Evolutionary conservation across 1,139 yeast species (phyloP).

Genomic region (Taphrina wiesneri): DNA sequence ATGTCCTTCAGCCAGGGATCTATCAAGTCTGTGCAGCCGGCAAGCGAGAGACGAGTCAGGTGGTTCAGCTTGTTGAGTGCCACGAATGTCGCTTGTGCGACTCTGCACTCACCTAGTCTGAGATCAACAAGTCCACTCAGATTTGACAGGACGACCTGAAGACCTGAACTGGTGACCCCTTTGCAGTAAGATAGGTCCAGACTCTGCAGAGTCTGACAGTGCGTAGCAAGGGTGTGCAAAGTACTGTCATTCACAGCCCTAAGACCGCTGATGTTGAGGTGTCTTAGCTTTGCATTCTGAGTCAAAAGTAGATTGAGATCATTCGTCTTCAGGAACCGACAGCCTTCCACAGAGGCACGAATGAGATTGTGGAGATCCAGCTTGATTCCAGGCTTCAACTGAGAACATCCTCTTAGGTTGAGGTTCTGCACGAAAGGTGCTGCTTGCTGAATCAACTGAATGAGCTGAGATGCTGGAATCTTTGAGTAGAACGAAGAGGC

Average conservation of each 20-base stretch:
- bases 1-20: constrained; percentile 35
- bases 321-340: constrained; percentile 34
- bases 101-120: constrained; percentile 25
- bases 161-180: constrained; percentile 27
- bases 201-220: constrained; percentile 34
- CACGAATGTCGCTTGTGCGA: background rate
- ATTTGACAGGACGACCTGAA: constrained; percentile 25
- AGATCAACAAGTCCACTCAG: constrained; percentile 33
- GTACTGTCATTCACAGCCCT: constrained; percentile 34
- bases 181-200: constrained; percentile 38
- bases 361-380: constrained; percentile 34
- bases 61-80: constrained; percentile 30
- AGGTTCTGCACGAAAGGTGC: constrained; percentile 37
- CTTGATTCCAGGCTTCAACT: constrained; percentile 24
- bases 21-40: constrained; percentile 33
- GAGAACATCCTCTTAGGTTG: constrained; percentile 38
- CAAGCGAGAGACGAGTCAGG: constrained; percentile 35
- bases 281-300: constrained; percentile 28
- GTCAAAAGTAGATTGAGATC: constrained; percentile 35
- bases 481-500: constrained; percentile 25
- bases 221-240: constrained; percentile 24
- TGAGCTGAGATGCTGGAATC: constrained; percentile 36
- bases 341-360: constrained; percentile 37
- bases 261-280: constrained; percentile 34
- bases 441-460: constrained; percentile 32